Conservation (phyloP, 495 filamentous ascomycete genomes). For the Monascus purpureus region DNA sequence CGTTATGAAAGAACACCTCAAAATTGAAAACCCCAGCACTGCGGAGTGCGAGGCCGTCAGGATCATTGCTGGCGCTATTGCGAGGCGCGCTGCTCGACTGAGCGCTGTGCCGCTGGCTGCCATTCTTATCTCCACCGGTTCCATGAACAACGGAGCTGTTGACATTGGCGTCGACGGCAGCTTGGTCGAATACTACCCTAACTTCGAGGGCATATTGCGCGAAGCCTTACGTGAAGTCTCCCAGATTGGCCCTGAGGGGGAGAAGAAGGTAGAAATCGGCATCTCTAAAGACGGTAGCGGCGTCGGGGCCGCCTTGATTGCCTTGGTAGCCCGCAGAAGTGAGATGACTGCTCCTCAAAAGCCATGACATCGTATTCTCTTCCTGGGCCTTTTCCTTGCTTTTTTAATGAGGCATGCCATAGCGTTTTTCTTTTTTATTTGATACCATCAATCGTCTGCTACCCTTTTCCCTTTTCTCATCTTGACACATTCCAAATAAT, state of each 20-base stretch:
- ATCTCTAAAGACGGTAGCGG: slow-evolving; percentile 90
- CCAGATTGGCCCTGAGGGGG: slow-evolving; percentile 56
- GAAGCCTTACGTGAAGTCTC: slow-evolving; percentile 58
- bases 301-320: slow-evolving; percentile 84
- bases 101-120: slow-evolving; percentile 76
- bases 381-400: no score
- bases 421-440: no score
- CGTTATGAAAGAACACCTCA: slow-evolving; percentile 59
- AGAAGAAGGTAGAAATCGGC: slow-evolving; percentile 72
- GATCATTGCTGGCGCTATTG: slow-evolving; percentile 67
- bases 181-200: slow-evolving; percentile 84
- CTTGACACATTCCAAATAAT: no score
- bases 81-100: slow-evolving; percentile 76
- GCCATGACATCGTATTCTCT: no score
- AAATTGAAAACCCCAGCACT: slow-evolving; percentile 50
- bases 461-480: no score
- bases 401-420: no score
- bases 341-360: no score
- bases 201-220: slow-evolving; percentile 65
- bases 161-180: slow-evolving; percentile 87
- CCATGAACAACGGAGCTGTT: slow-evolving; percentile 44
- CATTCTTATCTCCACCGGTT: slow-evolving; percentile 59
- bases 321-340: slow-evolving; percentile 46
- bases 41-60: slow-evolving; percentile 79
- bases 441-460: no score